These are phyloP conservation scores for Phytopythium mirpurense DNA, from an alignment of 352 stramenopile species.

Conservation along the genomic window DNA sequence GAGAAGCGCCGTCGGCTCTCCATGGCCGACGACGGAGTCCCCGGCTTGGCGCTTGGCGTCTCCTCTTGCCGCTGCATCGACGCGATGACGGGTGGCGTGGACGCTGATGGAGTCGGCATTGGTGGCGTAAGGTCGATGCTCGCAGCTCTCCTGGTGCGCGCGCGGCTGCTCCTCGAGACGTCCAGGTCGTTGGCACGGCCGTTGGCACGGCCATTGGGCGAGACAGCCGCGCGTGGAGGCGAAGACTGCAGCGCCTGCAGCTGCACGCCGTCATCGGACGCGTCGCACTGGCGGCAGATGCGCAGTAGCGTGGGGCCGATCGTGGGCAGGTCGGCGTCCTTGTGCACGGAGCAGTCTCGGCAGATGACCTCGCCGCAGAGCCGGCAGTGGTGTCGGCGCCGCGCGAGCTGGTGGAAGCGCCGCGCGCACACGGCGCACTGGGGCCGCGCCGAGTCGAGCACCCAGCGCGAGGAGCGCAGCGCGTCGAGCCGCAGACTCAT, in stretches of 20 bases:
- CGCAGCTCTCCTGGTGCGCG: neutral
- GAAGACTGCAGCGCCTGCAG: neutral
- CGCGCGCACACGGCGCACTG: conserved; percentile 64
- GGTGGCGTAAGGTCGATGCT: neutral
- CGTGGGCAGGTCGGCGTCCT: conserved; percentile 60
- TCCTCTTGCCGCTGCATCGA: neutral
- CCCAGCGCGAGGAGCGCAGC: conserved; percentile 42
- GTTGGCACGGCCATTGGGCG: neutral
- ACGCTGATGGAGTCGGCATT: neutral
- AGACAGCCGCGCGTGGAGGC: neutral
- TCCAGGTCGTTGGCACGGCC: neutral
- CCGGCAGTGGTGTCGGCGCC: conserved; percentile 69
- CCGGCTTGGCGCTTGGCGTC: neutral
- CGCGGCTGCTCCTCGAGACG: neutral
- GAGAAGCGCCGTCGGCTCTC: conserved; percentile 9
- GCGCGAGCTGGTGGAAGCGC: conserved; percentile 60
- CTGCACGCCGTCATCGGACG: conserved; percentile 1
- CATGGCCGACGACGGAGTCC: conserved; percentile 3
- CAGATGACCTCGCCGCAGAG: conserved; percentile 76
- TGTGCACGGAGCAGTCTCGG: conserved; percentile 62
- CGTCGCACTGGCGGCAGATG: conserved; percentile 60
- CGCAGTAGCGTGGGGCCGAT: conserved; percentile 59
- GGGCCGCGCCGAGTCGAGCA: conserved; percentile 40
- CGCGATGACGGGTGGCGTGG: neutral
- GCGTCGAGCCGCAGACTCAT: conserved; percentile 59